Percentiles rank a stretch among this genome's conserved stretches.
phyloP scores from a whole-genome alignment of 129 eudicot species.

The Helianthus tuberosus region DNA sequence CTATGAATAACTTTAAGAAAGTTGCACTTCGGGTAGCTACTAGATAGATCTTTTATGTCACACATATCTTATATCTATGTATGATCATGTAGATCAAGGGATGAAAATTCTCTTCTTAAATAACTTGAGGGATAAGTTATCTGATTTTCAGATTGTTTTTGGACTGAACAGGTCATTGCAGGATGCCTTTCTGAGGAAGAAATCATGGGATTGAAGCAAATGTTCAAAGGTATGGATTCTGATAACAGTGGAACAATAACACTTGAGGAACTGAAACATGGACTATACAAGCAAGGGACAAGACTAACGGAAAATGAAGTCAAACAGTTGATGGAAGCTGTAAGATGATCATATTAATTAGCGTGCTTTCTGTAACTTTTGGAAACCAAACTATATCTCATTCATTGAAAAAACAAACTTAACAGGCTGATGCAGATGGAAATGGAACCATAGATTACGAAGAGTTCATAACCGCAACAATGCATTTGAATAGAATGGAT shows the following conservation, averaged over 20 bases:
- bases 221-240: constrained; percentile 46
- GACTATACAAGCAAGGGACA: constrained; percentile 38
- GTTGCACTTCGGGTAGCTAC: constrained; percentile 45
- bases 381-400: not conserved
- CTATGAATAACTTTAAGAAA: constrained; percentile 55
- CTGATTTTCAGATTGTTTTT: not conserved
- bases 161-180: constrained; percentile 46
- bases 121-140: not conserved
- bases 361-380: not conserved
- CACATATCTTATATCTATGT: not conserved
- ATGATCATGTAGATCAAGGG: too few relatives aligned
- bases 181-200: constrained; percentile 57
- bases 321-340: constrained; percentile 48
- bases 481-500: constrained; percentile 92
- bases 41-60: not conserved
- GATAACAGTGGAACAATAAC: constrained; percentile 53
- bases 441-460: constrained; percentile 88
- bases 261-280: constrained; percentile 49
- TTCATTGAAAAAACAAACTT: too few relatives aligned
- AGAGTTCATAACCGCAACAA: constrained; percentile 93
- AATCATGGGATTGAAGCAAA: constrained; percentile 46
- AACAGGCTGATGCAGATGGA: constrained; percentile 96
- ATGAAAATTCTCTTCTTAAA: too few relatives aligned
- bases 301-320: constrained; percentile 46
- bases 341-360: constrained; percentile 13